Evolutionary conservation across 2,329 filamentous ascomycete genomes (phyloP), one percentile per base, ranked within the genome.

Genomic region (Escovopsis sp.): DNA sequence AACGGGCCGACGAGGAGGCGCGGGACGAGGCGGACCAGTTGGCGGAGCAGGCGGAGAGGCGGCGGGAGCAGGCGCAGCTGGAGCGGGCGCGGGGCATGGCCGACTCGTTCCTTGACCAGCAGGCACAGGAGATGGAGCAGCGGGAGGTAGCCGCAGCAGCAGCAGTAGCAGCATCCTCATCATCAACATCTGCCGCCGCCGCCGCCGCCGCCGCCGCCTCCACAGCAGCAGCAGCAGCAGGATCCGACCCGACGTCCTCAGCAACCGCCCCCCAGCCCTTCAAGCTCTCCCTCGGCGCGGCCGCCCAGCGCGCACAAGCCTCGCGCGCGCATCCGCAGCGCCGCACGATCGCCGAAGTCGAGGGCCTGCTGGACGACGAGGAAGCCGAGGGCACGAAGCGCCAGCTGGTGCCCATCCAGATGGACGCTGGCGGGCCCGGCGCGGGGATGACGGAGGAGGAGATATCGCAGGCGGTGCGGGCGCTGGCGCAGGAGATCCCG

Each of bases 351-450:
- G 86, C 86, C 38, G 90, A 98, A 53, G 84, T 98, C 37, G 90
- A 96, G 63, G 85, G 85, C 23, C 66, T 98, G 1, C 66, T 98
- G 44, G 90, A 96, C 60, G 87, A 96, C 56, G 90, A 96, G 56
- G 90, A 96, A 51, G 82, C 90, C 42, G 63, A 68, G 34, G 69
- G 70, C 16, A 72, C 72, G 5, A 83, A 79, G 57, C 74, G 84
- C 7, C 79, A 78, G 39, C 76, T 93, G 35, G 69, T 90, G 26
- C 82, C 85, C 3, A 87, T 90, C 54, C 79, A 84, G 50, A 85
- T 85, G 54, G 82, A 87, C 53, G 74, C 76, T 5, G 66, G 72
- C 10, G 66, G 72, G 10, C 72, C 76, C 28, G 43, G 54, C 0
- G 68, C 72, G 11, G 67, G 68, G 41, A 80, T 90, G 62, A 77